phyloP scores from a whole-genome alignment of 192 early-diverging fungal genomes.

The Polychytrium aggregatum region DNA sequence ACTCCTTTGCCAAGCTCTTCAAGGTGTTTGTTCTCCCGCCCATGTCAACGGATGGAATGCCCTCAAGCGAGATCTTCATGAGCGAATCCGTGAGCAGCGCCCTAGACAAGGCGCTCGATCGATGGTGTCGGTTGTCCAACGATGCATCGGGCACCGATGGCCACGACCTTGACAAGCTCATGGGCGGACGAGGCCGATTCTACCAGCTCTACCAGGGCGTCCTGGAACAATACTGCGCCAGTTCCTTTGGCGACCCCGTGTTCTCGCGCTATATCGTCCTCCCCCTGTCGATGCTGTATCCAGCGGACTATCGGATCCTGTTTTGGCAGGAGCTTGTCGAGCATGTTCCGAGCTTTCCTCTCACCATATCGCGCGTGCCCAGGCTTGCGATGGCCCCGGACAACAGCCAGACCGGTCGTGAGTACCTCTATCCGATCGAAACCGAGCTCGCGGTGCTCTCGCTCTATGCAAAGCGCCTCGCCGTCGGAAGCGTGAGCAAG shows the following conservation, averaged over 20 bases:
- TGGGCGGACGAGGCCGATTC: conserved; percentile 11
- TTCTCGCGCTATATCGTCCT: conserved; percentile 23
- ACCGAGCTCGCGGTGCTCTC: conserved; percentile 1
- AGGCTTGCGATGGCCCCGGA: neutral
- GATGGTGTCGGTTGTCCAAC: too few species aligned
- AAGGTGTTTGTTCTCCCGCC: too few species aligned
- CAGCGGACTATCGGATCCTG: conserved; percentile 17
- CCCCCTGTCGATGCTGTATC: conserved; percentile 16
- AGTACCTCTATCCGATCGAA: neutral
- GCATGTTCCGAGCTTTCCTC: conserved; percentile 3
- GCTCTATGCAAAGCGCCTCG: neutral
- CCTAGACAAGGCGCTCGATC: too few species aligned
- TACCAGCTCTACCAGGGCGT: conserved; percentile 26
- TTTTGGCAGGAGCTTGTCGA: conserved; percentile 24
- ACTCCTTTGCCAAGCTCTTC: too few species aligned
- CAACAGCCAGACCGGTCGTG: neutral
- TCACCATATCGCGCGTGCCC: too few species aligned
- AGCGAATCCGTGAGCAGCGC: too few species aligned
- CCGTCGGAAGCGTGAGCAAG: neutral
- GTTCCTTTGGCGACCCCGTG: conserved; percentile 21
- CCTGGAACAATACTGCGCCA: conserved; percentile 21
- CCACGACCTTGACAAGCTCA: too few species aligned
- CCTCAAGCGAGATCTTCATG: conserved; percentile 1
- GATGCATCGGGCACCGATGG: too few species aligned
- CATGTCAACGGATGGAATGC: too few species aligned